Evolutionary conservation across 768 basidiomycete species (phyloP).

Genomic region (Strobilomyces dryophilus): DNA sequence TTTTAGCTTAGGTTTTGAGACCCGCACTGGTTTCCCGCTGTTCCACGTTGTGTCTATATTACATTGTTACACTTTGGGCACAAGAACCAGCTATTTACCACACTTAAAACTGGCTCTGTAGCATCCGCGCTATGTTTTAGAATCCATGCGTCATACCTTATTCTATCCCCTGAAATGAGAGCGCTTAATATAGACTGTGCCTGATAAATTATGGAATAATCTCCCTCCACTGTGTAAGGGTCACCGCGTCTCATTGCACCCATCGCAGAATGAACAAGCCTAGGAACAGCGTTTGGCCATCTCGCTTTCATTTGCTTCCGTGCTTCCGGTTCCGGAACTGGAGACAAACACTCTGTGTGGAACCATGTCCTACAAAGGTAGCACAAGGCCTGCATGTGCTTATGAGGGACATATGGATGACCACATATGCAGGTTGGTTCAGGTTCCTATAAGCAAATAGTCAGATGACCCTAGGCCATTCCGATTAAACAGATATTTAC

Average conservation of each 20-base stretch:
- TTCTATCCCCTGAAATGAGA: background rate
- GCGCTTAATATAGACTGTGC: constrained; percentile 8
- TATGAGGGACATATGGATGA: background rate
- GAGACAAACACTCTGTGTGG: background rate
- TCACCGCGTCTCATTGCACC: background rate
- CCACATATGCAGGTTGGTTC: background rate
- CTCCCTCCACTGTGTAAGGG: background rate
- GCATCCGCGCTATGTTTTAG: background rate
- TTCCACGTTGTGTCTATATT: no score
- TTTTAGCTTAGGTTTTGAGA: no score
- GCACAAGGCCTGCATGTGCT: background rate
- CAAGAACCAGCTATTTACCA: background rate
- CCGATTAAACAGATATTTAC: background rate
- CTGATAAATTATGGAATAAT: constrained; percentile 2
- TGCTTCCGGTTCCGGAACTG: background rate
- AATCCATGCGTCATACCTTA: background rate
- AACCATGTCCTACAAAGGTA: background rate
- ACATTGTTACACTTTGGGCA: background rate
- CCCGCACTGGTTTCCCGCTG: no score
- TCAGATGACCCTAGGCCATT: background rate
- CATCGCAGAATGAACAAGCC: background rate
- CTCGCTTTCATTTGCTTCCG: background rate
- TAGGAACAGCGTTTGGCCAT: background rate
- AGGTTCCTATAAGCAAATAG: background rate
- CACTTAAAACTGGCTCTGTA: background rate